Conservation (phyloP, 352 stramenopile species). For the Peronospora tabacina region DNA sequence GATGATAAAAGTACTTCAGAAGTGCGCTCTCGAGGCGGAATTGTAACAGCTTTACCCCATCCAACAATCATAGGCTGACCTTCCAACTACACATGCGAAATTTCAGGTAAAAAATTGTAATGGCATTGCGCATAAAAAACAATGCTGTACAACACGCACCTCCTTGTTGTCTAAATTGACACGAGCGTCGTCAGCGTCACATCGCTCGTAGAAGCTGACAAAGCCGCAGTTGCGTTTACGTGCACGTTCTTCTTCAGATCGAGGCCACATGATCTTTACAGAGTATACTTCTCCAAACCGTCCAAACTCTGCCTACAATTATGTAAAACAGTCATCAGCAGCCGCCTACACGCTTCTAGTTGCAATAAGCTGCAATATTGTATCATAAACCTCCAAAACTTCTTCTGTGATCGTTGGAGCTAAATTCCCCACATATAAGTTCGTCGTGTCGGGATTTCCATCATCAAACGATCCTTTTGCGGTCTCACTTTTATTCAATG, state of each 20-base stretch:
- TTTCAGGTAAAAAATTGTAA: conserved; percentile 1
- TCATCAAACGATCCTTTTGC: conserved; percentile 77
- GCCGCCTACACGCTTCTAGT: not conserved
- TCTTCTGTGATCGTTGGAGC: conserved; percentile 90
- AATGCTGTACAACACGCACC: conserved; percentile 26
- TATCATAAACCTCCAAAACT: conserved; percentile 46
- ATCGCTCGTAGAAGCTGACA: conserved; percentile 89
- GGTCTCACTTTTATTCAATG: conserved; percentile 14
- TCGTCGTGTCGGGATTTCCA: conserved; percentile 85
- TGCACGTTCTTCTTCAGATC: conserved; percentile 88
- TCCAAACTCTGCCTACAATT: conserved; percentile 63
- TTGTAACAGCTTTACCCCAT: conserved; percentile 78
- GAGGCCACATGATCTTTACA: conserved; percentile 98
- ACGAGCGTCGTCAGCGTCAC: conserved; percentile 79
- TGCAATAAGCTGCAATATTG: not conserved
- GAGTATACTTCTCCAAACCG: conserved; percentile 90
- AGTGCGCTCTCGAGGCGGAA: conserved; percentile 31
- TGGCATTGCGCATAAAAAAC: not conserved
- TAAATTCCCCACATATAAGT: conserved; percentile 93
- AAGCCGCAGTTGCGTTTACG: conserved; percentile 91
- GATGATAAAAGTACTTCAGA: conserved; percentile 11
- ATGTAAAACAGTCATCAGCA: conserved; percentile 5
- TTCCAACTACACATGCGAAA: conserved; percentile 38
- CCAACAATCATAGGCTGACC: conserved; percentile 67
- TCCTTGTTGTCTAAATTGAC: conserved; percentile 60